These are phyloP conservation scores for Stagonosporopsis cucurbitacearum DNA, from an alignment of 2,329 filamentous ascomycete genomes.

Conservation along the genomic window DNA sequence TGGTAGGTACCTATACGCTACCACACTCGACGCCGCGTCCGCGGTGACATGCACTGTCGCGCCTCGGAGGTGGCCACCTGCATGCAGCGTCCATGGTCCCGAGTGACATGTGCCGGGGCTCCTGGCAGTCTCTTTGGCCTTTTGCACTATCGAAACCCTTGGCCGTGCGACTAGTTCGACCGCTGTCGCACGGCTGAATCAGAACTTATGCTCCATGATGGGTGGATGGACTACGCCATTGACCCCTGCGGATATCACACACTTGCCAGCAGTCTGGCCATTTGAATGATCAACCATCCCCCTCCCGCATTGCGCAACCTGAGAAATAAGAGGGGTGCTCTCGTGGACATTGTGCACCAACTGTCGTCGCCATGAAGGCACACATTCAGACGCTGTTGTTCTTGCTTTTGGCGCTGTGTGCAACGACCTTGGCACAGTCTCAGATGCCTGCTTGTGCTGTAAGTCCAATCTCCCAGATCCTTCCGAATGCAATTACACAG, in stretches of 20 bases:
- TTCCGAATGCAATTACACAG: neutral
- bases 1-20: neutral
- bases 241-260: conserved; percentile 14
- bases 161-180: conserved; percentile 9
- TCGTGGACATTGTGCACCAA: neutral
- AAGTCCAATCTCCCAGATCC: conserved; percentile 11
- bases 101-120: conserved; percentile 8
- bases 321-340: neutral
- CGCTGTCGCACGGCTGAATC: conserved; percentile 11
- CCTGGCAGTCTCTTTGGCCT: neutral
- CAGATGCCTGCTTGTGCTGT: conserved; percentile 26
- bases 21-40: neutral
- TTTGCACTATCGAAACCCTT: conserved; percentile 18
- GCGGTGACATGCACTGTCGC: neutral
- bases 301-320: conserved; percentile 5
- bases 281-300: conserved; percentile 6
- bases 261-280: conserved; percentile 7
- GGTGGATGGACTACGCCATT: conserved; percentile 6
- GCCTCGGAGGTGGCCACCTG: neutral
- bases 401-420: conserved; percentile 10
- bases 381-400: conserved; percentile 8
- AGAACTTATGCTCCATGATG: conserved; percentile 9
- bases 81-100: conserved; percentile 5
- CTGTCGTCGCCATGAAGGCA: conserved; percentile 8
- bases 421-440: conserved; percentile 14